Evolutionary conservation across 140 eudicot species (phyloP), one percentile per base, ranked within the genome.

Genomic region (Cichorium intybus): DNA sequence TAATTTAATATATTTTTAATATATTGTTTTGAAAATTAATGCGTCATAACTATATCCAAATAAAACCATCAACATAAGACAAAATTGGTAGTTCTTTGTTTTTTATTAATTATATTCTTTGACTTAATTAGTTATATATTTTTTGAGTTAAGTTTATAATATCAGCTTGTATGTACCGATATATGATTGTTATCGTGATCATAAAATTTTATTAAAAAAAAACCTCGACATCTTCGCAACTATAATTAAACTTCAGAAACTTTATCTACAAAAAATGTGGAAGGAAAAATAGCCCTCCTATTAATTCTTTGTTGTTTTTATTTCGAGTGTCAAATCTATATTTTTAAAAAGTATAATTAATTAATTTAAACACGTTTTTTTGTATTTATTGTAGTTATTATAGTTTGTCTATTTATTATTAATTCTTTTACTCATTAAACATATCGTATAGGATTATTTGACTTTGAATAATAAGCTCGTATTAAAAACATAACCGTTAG

Each of bases 81-180:
- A 65, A 59, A 73, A 48, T 48, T 56, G 48, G 24, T 27, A 56
- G 50, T 58, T 14, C 59, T 73, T 73, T 64, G 59, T 50, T 64
- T 66, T 46, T 33, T 29, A 24, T 56, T 56, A 43, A 41, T 24
- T 58, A 29, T 54, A 53, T 49, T 65, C 15, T 50, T 56, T 47
- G 62, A 37, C 35, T 52, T n/a, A n/a, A 58, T 64, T 56, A 4
- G 66, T 45, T 64, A 29, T 56, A 45, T n/a, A n/a, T n/a, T 21
- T 31, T 10, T 52, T 63, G 6, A 27, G 8, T 37, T 48, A 26
- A 68, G 14, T 26, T 62, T 21, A 31, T 62, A 20, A 31, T 45
- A 1, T 20, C 6, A 28, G 17, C 0, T 26, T 26, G 27, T 43
- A n/a, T 47, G 50, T 35, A 35, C 10, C 10, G 14, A 10, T 35